Evolutionary conservation across 495 filamentous ascomycete genomes (phyloP), one percentile per base, ranked within the genome.

Genomic region (Echria macrotheca): DNA sequence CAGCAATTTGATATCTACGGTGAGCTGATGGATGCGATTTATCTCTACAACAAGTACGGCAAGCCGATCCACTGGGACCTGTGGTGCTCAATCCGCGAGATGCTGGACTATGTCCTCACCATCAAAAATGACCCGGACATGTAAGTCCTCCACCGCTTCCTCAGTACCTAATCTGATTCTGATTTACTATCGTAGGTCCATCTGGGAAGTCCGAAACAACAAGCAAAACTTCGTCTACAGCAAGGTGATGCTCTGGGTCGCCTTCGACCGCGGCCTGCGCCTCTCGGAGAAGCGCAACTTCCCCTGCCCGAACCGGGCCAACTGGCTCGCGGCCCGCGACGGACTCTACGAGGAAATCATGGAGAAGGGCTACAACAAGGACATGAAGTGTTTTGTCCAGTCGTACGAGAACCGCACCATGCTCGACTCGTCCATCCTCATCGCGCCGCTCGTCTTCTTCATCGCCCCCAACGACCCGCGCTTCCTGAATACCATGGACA

Each of bases 221-320:
- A 81, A 82, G 61, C 82, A 87, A 58, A 77, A 86, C 60, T 88
- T 86, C 53, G 74, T 82, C 36, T 87, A 86, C 63, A 83, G 79
- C 11, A 84, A 86, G 54, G 75, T 88, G 52, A 85, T 86, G 79
- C 69, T 88, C 18, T 88, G 84, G 84, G 84, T 88, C 3, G 83
- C 83, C 32, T 73, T 88, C 41, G 84, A 87, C 60, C 80, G 84
- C 10, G 84, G 79, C 8, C 63, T 88, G 14, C 81, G 84, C 1
- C 74, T 88, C 2, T 72, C 83, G 2, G 84, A 88, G 28, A 87
- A 85, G 60, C 70, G 84, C 18, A 73, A 78, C 29, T 72, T 88
- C 9, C 84, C 83, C 2, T 88, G 84, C 52, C 84, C 82, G 0
- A 80, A 83, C 56, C 73, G 83, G 0, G 66, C 58, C 44, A 68